Conservation (phyloP, 306 rosid genomes). For the Rosa chinensis region DNA sequence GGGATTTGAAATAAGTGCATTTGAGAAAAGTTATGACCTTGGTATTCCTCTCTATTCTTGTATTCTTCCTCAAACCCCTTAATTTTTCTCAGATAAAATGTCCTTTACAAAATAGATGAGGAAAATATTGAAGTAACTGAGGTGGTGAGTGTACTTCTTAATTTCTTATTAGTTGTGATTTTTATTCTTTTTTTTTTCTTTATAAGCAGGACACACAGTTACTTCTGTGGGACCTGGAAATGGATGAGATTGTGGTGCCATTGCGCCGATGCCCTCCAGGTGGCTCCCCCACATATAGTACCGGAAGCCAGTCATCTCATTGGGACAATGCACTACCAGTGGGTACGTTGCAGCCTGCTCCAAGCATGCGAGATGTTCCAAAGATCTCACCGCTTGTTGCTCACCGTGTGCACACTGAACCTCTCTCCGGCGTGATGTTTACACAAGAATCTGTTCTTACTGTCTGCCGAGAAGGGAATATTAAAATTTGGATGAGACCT, state of each 20-base stretch:
- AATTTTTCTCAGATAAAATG: not conserved
- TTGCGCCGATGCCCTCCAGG: conserved; percentile 81
- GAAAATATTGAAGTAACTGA: not conserved
- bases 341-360: conserved; percentile 90
- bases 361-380: conserved; percentile 84
- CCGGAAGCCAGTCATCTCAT: conserved; percentile 94
- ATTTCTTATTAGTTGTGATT: not conserved
- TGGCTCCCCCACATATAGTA: conserved; percentile 85
- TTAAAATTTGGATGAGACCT: conserved; percentile 85
- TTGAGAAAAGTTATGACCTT: conserved; percentile 5
- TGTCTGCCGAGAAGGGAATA: conserved; percentile 93
- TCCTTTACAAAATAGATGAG: not conserved
- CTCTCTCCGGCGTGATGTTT: conserved; percentile 80
- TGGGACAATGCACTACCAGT: conserved; percentile 83
- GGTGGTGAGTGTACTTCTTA: not conserved
- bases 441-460: conserved; percentile 87
- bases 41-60: not conserved
- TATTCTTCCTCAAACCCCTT: not conserved
- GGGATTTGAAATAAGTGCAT: not conserved
- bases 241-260: conserved; percentile 91
- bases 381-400: conserved; percentile 81
- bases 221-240: conserved; percentile 90
- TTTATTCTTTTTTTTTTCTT: not conserved
- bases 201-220: conserved; percentile 81
- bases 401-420: conserved; percentile 91